These are phyloP conservation scores for Penicillium sp. DNA, from an alignment of 2,329 filamentous ascomycete species.

Conservation along the genomic window DNA sequence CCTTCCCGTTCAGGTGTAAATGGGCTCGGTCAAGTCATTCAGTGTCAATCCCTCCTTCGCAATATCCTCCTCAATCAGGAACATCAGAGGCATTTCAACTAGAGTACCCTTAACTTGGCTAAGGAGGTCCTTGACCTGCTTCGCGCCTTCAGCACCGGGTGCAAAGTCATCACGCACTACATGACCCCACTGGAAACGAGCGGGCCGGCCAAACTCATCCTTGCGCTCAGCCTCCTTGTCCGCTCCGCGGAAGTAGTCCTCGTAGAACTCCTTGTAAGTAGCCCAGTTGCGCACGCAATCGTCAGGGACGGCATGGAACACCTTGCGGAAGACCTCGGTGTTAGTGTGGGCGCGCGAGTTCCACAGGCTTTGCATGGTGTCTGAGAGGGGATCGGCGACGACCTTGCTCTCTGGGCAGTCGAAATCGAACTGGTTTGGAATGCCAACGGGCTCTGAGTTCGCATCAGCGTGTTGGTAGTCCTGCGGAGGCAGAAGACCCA, in stretches of 20 bases:
- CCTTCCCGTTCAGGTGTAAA: conserved; percentile 60
- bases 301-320: conserved; percentile 63
- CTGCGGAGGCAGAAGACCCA: conserved; percentile 76
- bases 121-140: conserved; percentile 70
- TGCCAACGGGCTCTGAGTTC: conserved; percentile 59
- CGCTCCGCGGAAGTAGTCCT: conserved; percentile 55
- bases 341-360: conserved; percentile 59
- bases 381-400: conserved; percentile 59
- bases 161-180: conserved; percentile 76
- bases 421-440: conserved; percentile 57
- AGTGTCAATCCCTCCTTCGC: conserved; percentile 75
- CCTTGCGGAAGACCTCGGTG: conserved; percentile 59
- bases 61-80: conserved; percentile 81
- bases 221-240: conserved; percentile 46
- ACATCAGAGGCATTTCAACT: conserved; percentile 88
- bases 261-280: conserved; percentile 63
- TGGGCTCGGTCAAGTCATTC: conserved; percentile 68
- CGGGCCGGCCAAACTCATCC: conserved; percentile 40
- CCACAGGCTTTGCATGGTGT: conserved; percentile 57
- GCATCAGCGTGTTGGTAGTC: conserved; percentile 59
- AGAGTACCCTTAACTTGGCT: conserved; percentile 66
- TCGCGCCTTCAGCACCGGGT: conserved; percentile 60
- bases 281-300: conserved; percentile 60
- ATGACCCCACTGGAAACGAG: conserved; percentile 78
- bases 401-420: conserved; percentile 47